phyloP scores from a whole-genome alignment of 2,329 filamentous ascomycete genomes.

The Cryoendolithus antarcticus region DNA sequence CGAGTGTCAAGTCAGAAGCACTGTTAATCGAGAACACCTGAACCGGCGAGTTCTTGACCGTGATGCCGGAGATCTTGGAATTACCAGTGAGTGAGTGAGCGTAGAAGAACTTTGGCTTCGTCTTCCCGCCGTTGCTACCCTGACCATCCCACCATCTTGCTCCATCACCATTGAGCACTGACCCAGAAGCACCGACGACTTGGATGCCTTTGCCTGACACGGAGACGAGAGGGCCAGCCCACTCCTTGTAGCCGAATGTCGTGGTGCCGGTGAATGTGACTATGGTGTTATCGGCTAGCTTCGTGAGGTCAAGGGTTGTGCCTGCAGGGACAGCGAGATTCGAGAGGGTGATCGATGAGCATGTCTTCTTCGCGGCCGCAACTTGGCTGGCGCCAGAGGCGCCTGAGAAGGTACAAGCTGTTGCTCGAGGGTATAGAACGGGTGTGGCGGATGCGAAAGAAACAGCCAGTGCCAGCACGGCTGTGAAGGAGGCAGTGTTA shows the following conservation, averaged over 20 bases:
- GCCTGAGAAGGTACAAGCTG: constrained; percentile 1
- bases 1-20: constrained; percentile 33
- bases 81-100: constrained; percentile 40
- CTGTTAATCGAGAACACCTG: constrained; percentile 39
- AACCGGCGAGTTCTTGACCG: constrained; percentile 42
- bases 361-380: constrained; percentile 13
- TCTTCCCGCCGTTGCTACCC: constrained; percentile 48
- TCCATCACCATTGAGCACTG: constrained; percentile 45
- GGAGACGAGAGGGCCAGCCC: constrained; percentile 51
- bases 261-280: constrained; percentile 54
- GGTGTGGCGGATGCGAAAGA: not conserved
- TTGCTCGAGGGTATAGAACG: not conserved
- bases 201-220: constrained; percentile 46
- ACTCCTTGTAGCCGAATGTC: constrained; percentile 55
- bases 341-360: constrained; percentile 25
- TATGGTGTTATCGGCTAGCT: constrained; percentile 24
- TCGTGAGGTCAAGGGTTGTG: constrained; percentile 25
- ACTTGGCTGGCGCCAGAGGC: constrained; percentile 1
- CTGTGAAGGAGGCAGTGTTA: no score
- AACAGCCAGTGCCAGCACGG: constrained; percentile 2
- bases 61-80: constrained; percentile 38
- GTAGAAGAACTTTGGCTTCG: constrained; percentile 53
- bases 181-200: constrained; percentile 40
- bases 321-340: constrained; percentile 26
- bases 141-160: constrained; percentile 49